Evolutionary conservation across 805 yeast species (phyloP), one percentile per base, ranked within the genome.

Genomic region (Sungouiozyma intestinalis): DNA sequence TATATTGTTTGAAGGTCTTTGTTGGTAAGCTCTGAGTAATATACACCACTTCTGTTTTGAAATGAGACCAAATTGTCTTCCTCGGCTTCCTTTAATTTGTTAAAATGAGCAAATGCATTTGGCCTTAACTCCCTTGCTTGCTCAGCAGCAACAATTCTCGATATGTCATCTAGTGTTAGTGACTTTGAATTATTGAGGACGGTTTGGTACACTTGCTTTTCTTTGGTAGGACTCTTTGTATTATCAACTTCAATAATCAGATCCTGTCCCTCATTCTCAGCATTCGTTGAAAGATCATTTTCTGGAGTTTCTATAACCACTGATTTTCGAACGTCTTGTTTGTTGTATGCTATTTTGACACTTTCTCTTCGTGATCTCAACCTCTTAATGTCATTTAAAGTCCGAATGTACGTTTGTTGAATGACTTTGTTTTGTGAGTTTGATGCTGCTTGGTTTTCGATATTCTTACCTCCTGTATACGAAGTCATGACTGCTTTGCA

Each of bases 71-170:
- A 37, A 21, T 43, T 45, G 18, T 55, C 58, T 32, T 57, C 58
- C 34, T 55, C 60, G 16, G 44, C 48, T 32, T 58, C 63, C 45
- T 59, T 58, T 21, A 63, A 40, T 34, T 58, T 58, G 31, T 77
- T 77, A 55, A 83, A 88, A 62, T 83, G 94, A 45, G 82, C 79
- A 64, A 82, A 88, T 0, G 96, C 95, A 61, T 87, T 87, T 2
- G 97, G 96, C 44, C 95, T 73, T 55, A 84, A 81, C 47, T 85
- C 95, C 48, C 96, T 71, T 0, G 97, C 95, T 61, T 90, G 96
- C 54, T 92, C 97, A 8, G 95, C 90, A 2, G 97, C 95, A 6
- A 92, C 97, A 56, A 92, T 90, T 49, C 97, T 73, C 6, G 97
- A 95, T 52, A 92, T 92, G 62, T 92, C 99, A 62, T 92, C 97